Percentiles rank a stretch among this genome's conserved stretches.
Evolutionary conservation across 2,329 filamentous ascomycete species (phyloP).

Genomic region (Bipolaris oryzae): DNA sequence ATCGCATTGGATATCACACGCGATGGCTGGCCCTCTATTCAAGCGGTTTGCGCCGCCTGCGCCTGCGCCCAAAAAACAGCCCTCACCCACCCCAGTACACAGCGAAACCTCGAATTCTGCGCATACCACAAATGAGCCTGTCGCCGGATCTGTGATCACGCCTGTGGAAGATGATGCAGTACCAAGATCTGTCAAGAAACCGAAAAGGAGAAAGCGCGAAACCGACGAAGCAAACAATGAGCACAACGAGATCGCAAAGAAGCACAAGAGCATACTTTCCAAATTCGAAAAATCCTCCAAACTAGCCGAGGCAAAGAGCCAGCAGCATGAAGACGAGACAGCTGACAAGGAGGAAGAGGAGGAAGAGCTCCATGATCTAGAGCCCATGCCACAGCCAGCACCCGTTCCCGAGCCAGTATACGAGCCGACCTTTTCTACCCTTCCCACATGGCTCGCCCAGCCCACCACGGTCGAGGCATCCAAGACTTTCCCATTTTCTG

Average conservation of each 20-base stretch:
- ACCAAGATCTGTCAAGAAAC: constrained; percentile 37
- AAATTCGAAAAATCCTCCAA: constrained; percentile 54
- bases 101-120: constrained; percentile 5
- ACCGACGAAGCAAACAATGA: constrained; percentile 23
- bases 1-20: constrained; percentile 2
- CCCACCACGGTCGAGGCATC: constrained; percentile 72
- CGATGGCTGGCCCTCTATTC: constrained; percentile 57
- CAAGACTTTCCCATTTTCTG: constrained; percentile 65
- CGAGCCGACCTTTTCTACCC: constrained; percentile 73
- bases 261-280: constrained; percentile 49
- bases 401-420: constrained; percentile 63
- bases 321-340: constrained; percentile 21
- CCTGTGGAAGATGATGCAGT: constrained; percentile 13
- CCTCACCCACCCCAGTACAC: constrained; percentile 4
- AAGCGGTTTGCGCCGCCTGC: constrained; percentile 54
- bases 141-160: constrained; percentile 1
- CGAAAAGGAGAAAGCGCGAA: constrained; percentile 45
- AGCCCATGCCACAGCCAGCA: constrained; percentile 80
- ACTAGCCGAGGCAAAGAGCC: constrained; percentile 30
- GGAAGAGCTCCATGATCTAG: constrained; percentile 70
- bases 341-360: constrained; percentile 45
- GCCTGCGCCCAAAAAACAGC: constrained; percentile 11
- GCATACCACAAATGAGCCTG: neutral
- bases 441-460: constrained; percentile 80
- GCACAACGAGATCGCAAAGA: constrained; percentile 43